Conservation (phyloP, 352 stramenopile genomes). For the Globisporangium abappressorium region DNA sequence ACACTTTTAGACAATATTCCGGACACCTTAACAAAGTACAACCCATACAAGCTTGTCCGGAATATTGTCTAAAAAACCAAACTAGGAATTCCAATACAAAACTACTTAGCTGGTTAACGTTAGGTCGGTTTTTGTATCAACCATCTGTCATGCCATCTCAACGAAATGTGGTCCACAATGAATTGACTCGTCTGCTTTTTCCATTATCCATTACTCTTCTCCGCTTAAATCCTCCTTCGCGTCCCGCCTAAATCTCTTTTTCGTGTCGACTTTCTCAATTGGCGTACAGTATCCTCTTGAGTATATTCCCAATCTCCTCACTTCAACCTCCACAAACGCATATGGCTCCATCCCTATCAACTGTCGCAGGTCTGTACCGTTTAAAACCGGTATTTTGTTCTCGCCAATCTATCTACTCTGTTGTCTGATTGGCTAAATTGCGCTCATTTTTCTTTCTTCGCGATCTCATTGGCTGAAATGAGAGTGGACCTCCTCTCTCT, state of each 20-base stretch:
- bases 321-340: slow-evolving; percentile 13
- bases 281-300: not conserved
- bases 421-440: not conserved
- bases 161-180: no score
- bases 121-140: no score
- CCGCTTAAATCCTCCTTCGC: not conserved
- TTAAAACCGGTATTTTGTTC: slow-evolving; percentile 14
- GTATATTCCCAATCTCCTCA: not conserved
- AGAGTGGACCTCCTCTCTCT: not conserved
- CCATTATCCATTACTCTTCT: not conserved
- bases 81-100: no score
- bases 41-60: no score
- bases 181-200: no score
- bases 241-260: not conserved
- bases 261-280: no score
- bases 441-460: not conserved
- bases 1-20: no score
- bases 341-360: slow-evolving; percentile 20
- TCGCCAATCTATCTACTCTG: not conserved
- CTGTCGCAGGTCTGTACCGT: not conserved
- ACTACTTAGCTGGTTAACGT: no score
- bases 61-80: no score
- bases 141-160: no score
- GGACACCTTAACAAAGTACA: no score
- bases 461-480: not conserved